Percentiles rank a stretch among this genome's conserved stretches.
Conservation (phyloP, 805 yeast genomes). For the Candida nonsorbophila region DNA sequence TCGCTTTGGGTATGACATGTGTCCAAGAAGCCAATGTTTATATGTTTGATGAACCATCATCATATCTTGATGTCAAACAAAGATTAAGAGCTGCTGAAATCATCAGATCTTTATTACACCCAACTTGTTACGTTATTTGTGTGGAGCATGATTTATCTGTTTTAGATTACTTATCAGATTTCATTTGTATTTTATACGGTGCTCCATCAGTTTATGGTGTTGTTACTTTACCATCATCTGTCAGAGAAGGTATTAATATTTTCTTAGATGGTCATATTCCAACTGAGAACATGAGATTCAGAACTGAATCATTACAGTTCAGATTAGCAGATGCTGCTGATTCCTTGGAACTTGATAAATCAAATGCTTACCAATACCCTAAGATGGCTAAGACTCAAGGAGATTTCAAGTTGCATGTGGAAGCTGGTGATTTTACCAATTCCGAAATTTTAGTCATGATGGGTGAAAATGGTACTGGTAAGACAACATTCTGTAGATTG, state of each 20-base stretch:
- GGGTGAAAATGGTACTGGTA: conserved; percentile 99
- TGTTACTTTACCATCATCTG: conserved; percentile 93
- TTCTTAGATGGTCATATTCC: conserved; percentile 98
- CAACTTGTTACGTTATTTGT: conserved; percentile 83
- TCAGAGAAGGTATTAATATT: conserved; percentile 98
- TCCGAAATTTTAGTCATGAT: conserved; percentile 97
- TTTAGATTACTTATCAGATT: conserved; percentile 93
- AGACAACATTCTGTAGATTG: conserved; percentile 93
- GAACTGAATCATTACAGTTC: conserved; percentile 93
- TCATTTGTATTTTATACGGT: conserved; percentile 94
- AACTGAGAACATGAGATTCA: conserved; percentile 93
- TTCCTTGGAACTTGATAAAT: conserved; percentile 66
- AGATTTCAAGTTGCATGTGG: conserved; percentile 81
- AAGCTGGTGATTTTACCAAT: conserved; percentile 88
- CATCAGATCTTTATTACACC: conserved; percentile 76
- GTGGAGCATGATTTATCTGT: conserved; percentile 99
- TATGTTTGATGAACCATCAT: conserved; percentile 99
- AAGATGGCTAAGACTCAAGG: conserved; percentile 89
- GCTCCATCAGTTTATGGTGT: conserved; percentile 99
- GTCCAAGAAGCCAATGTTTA: conserved; percentile 92
- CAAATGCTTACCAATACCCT: conserved; percentile 75
- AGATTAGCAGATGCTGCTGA: conserved; percentile 89
- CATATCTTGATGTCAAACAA: conserved; percentile 96
- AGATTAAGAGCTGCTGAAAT: conserved; percentile 96
- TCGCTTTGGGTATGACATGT: conserved; percentile 96